phyloP scores from a whole-genome alignment of 768 basidiomycete species.

The Russula earlei region DNA sequence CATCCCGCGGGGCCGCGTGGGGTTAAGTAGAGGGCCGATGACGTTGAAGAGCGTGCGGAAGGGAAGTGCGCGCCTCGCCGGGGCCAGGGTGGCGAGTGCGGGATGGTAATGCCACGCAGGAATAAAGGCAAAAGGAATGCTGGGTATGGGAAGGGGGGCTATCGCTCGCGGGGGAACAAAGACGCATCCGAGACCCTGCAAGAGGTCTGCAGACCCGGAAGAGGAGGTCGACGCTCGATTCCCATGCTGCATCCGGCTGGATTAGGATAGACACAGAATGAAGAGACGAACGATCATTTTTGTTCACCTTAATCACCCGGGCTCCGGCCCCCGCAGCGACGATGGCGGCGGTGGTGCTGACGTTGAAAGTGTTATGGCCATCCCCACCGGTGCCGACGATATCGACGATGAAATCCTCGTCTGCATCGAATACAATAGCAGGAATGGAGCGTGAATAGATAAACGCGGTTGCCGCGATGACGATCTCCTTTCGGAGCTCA shows the following conservation, averaged over 20 bases:
- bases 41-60: conserved; percentile 97
- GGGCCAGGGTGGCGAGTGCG: conserved; percentile 67
- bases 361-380: conserved; percentile 93
- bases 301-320: conserved; percentile 69
- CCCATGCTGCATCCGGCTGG: conserved; percentile 58
- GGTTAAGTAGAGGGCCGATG: conserved; percentile 90
- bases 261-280: background rate
- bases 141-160: conserved; percentile 42
- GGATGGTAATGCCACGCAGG: conserved; percentile 94
- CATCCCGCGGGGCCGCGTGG: conserved; percentile 78
- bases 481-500: conserved; percentile 64
- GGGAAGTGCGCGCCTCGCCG: conserved; percentile 76
- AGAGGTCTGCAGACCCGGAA: conserved; percentile 88
- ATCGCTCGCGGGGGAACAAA: conserved; percentile 58
- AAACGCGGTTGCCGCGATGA: conserved; percentile 71
- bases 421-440: conserved; percentile 46
- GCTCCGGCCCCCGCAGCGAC: conserved; percentile 94
- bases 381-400: conserved; percentile 95
- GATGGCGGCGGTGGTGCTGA: conserved; percentile 88
- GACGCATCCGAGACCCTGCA: conserved; percentile 72
- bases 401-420: conserved; percentile 59
- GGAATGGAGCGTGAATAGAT: conserved; percentile 60
- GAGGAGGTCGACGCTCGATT: conserved; percentile 85
- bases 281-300: conserved; percentile 27
- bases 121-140: conserved; percentile 83